phyloP scores from a whole-genome alignment of 2,329 filamentous ascomycete species.

The Bipolaris victoriae region DNA sequence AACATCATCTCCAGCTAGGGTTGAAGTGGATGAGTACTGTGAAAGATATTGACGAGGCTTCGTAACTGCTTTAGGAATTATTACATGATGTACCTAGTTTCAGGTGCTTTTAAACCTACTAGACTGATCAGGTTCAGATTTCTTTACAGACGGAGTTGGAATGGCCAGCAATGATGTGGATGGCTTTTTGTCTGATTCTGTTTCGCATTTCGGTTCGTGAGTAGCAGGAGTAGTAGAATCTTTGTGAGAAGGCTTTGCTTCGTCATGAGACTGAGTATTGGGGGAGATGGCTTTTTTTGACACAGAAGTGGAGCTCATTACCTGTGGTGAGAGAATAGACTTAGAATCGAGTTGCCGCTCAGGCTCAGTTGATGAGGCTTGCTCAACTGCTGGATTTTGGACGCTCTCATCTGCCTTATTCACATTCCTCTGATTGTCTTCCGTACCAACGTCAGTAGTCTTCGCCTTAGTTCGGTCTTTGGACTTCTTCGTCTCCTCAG shows the following conservation, averaged over 20 bases:
- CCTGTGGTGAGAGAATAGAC: not conserved
- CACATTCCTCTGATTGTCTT: not conserved
- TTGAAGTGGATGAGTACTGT: constrained; percentile 10
- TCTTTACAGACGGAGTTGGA: not conserved
- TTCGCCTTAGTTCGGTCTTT: constrained; percentile 9
- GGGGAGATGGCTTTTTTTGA: constrained; percentile 1
- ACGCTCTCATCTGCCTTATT: constrained; percentile 1
- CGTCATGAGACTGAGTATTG: constrained; percentile 12
- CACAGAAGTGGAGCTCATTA: not conserved
- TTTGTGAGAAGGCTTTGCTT: constrained; percentile 5
- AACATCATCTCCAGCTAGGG: constrained; percentile 10
- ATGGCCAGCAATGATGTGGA: not conserved
- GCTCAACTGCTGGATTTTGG: constrained; percentile 14
- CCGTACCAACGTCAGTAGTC: not conserved
- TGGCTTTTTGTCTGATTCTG: not conserved
- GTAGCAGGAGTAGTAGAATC: constrained; percentile 3
- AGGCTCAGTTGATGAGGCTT: not conserved
- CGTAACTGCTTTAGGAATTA: not conserved
- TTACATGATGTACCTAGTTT: not conserved
- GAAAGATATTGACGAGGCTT: not conserved
- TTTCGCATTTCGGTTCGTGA: constrained; percentile 3
- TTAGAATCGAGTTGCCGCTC: constrained; percentile 15
- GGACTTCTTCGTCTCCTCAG: not conserved
- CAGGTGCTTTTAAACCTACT: constrained; percentile 1
- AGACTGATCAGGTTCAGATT: not conserved